phyloP scores from a whole-genome alignment of 2,329 filamentous ascomycete species.

The Fusarium chaquense region DNA sequence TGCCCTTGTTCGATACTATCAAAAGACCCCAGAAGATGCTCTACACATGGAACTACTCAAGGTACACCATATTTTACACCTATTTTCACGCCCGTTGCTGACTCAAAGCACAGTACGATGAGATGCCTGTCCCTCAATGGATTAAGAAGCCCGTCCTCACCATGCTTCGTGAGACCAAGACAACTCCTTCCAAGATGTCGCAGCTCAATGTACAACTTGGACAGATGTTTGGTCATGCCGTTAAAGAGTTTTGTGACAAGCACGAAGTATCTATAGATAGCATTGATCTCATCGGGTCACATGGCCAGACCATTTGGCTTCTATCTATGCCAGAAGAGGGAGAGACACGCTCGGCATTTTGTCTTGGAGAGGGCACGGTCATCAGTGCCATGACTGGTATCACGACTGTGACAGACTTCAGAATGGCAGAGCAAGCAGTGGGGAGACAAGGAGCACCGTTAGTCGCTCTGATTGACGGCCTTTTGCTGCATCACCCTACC shows the following conservation, averaged over 20 bases:
- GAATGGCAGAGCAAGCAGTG: slow-evolving; percentile 67
- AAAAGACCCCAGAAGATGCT: slow-evolving; percentile 62
- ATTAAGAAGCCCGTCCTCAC: slow-evolving; percentile 68
- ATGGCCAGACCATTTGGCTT: slow-evolving; percentile 70
- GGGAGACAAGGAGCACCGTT: slow-evolving; percentile 67
- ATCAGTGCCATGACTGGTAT: slow-evolving; percentile 66
- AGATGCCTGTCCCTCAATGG: slow-evolving; percentile 65
- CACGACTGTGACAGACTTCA: slow-evolving; percentile 69
- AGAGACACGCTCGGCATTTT: slow-evolving; percentile 61
- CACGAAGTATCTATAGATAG: slow-evolving; percentile 57
- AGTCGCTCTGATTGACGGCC: slow-evolving; percentile 68
- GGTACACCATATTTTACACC: neutral
- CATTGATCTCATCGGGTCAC: slow-evolving; percentile 67
- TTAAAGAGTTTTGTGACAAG: slow-evolving; percentile 62
- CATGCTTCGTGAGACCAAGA: slow-evolving; percentile 65
- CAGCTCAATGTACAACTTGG: slow-evolving; percentile 68
- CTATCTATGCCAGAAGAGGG: slow-evolving; percentile 54
- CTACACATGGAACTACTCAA: slow-evolving; percentile 63
- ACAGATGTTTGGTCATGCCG: slow-evolving; percentile 66
- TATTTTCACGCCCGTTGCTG: too few relatives aligned
- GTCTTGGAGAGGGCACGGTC: slow-evolving; percentile 68
- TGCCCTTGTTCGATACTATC: slow-evolving; percentile 66
- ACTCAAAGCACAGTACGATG: slow-evolving; percentile 56
- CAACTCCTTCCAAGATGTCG: slow-evolving; percentile 64
- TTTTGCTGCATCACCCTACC: slow-evolving; percentile 66